phyloP scores from a whole-genome alignment of 495 filamentous ascomycete species.

The Sphaerosporella brunnea region DNA sequence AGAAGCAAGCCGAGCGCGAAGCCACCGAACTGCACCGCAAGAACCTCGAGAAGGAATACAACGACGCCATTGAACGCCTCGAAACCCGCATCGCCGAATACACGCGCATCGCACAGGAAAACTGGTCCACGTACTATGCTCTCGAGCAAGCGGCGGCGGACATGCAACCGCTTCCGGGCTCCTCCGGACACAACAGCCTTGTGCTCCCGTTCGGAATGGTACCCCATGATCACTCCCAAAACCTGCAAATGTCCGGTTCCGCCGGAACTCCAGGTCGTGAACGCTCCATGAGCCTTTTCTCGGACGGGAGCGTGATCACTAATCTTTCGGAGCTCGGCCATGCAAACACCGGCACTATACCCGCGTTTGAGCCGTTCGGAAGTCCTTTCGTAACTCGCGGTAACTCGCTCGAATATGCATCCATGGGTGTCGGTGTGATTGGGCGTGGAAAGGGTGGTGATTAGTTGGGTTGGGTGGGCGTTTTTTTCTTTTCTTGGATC shows the following conservation, averaged over 20 bases:
- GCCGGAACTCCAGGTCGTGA: too few species aligned
- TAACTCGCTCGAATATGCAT: neutral
- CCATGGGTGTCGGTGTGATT: neutral
- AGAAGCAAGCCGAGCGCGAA: slow-evolving; percentile 15
- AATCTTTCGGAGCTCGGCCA: slow-evolving; percentile 20
- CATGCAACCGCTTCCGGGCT: neutral
- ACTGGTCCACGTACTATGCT: slow-evolving; percentile 18
- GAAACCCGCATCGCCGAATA: slow-evolving; percentile 21
- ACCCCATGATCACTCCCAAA: slow-evolving; percentile 3
- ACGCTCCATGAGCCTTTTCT: slow-evolving; percentile 22
- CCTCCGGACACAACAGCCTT: neutral
- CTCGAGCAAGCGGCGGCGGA: slow-evolving; percentile 8
- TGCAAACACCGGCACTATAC: neutral
- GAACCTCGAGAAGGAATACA: slow-evolving; percentile 20
- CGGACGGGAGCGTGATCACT: slow-evolving; percentile 22
- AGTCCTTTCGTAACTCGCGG: neutral
- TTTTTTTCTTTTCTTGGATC: too few species aligned
- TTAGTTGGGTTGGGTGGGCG: too few species aligned
- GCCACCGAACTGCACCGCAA: slow-evolving; percentile 12
- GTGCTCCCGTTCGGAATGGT: neutral
- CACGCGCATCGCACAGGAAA: slow-evolving; percentile 13
- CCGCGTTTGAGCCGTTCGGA: neutral
- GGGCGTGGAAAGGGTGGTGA: neutral
- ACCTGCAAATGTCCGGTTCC: slow-evolving; percentile 5
- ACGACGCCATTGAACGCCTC: slow-evolving; percentile 18